Conservation (phyloP, 2,329 filamentous ascomycete genomes). For the Penicillium sp. region DNA sequence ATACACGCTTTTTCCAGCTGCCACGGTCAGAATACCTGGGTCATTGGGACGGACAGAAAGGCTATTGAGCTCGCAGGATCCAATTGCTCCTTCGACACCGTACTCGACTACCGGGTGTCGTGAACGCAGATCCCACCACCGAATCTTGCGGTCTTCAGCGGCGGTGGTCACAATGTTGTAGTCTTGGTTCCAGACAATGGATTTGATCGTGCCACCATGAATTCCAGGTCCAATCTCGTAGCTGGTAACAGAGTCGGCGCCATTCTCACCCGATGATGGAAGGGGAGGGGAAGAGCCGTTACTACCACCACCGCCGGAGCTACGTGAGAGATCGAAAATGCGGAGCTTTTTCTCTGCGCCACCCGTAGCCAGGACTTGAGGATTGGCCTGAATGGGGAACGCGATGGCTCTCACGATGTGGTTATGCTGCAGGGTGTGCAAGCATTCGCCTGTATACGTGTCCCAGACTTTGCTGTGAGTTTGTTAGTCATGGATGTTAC, state of each 20-base stretch:
- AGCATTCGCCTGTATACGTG: conserved; percentile 83
- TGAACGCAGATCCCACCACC: conserved; percentile 87
- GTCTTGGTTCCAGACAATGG: conserved; percentile 88
- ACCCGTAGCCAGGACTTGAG: conserved; percentile 80
- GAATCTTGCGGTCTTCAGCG: conserved; percentile 79
- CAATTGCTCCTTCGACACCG: conserved; percentile 75
- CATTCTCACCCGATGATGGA: conserved; percentile 27
- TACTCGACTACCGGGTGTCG: conserved; percentile 70
- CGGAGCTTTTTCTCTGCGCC: conserved; percentile 95
- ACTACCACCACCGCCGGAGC: conserved; percentile 24
- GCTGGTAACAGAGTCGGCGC: conserved; percentile 49
- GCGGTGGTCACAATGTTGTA: conserved; percentile 86
- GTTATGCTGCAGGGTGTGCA: conserved; percentile 80
- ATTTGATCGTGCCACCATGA: conserved; percentile 87
- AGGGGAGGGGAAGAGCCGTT: conserved; percentile 38
- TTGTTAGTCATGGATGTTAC: conserved; percentile 27
- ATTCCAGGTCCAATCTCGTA: conserved; percentile 84
- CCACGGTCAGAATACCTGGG: conserved; percentile 74
- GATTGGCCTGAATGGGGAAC: conserved; percentile 72
- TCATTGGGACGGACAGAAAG: conserved; percentile 56
- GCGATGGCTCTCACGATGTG: conserved; percentile 94
- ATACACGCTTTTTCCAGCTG: conserved; percentile 89
- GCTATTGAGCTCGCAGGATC: conserved; percentile 81
- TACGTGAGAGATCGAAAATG: conserved; percentile 75
- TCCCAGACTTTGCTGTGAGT: conserved; percentile 85